Percentiles rank a stretch among this genome's conserved stretches.
phyloP scores from a whole-genome alignment of 805 yeast genomes.

The Pichia membranifaciens region DNA sequence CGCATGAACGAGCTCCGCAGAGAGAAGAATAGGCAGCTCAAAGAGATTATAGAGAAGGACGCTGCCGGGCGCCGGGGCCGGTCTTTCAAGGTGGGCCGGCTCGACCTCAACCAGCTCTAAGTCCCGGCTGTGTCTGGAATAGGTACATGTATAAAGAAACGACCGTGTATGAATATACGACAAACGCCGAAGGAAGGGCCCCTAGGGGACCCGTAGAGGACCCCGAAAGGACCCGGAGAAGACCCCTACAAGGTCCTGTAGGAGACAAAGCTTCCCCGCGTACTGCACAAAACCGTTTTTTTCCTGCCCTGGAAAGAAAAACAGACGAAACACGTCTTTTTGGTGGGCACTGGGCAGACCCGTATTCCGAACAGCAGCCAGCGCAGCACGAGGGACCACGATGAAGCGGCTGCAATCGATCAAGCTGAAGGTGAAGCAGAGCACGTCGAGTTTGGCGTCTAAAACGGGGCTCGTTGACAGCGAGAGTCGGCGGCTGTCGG shows the following conservation, averaged over 20 bases:
- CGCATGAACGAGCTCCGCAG: slow-evolving; percentile 6
- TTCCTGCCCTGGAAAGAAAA: too few relatives aligned
- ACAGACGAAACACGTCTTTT: too few relatives aligned
- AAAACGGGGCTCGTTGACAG: not conserved
- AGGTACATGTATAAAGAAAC: too few relatives aligned
- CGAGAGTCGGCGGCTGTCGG: not conserved
- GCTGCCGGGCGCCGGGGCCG: not conserved
- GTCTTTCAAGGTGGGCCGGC: slow-evolving; percentile 1
- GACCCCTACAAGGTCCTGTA: too few relatives aligned
- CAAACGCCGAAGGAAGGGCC: too few relatives aligned
- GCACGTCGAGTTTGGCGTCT: not conserved
- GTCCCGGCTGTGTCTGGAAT: not conserved
- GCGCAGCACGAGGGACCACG: not conserved
- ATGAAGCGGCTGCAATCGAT: slow-evolving; percentile 1
- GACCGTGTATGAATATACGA: too few relatives aligned
- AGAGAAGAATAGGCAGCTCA: not conserved
- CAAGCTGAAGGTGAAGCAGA: slow-evolving; percentile 1
- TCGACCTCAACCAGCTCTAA: slow-evolving; percentile 2
- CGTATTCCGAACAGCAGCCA: too few relatives aligned
- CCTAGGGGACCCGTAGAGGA: too few relatives aligned
- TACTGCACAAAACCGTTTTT: too few relatives aligned
- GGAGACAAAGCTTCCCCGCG: too few relatives aligned
- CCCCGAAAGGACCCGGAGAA: too few relatives aligned
- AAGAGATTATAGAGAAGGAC: not conserved
- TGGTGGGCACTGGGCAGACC: too few relatives aligned